phyloP scores from a whole-genome alignment of 192 early-diverging fungal genomes.

The Podila epicladia region DNA sequence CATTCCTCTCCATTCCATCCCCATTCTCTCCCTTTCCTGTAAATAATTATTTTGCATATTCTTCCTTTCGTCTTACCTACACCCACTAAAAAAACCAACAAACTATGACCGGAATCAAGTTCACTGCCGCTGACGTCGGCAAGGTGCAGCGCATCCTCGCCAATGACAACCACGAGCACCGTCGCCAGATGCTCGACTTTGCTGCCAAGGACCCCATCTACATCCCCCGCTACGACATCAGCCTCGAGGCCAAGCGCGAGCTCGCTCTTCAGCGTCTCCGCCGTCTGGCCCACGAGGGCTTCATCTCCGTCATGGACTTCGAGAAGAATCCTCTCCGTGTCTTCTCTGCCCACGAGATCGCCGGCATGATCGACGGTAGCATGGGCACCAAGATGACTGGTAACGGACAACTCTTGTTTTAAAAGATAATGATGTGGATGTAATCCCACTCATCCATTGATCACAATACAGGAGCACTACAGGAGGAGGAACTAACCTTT shows the following conservation, averaged over 20 bases:
- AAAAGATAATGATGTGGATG: no score
- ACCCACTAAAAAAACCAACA: no score
- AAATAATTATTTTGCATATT: constrained; percentile 1
- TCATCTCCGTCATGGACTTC: constrained; percentile 75
- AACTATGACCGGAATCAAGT: constrained; percentile 10
- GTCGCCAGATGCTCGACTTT: constrained; percentile 59
- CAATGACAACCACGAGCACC: constrained; percentile 66
- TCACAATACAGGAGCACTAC: no score
- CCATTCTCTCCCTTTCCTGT: background rate
- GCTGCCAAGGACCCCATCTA: constrained; percentile 62
- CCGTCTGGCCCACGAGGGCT: constrained; percentile 59
- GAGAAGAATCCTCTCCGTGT: constrained; percentile 75
- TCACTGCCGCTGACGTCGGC: constrained; percentile 43
- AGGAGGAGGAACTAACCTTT: background rate
- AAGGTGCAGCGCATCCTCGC: constrained; percentile 50
- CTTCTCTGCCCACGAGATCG: constrained; percentile 77
- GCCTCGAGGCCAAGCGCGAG: constrained; percentile 69
- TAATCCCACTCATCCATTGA: no score
- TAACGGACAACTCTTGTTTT: background rate
- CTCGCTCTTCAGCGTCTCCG: constrained; percentile 67
- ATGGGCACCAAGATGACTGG: constrained; percentile 73
- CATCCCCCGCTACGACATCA: constrained; percentile 72
- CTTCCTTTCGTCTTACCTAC: background rate
- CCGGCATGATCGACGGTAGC: constrained; percentile 77
- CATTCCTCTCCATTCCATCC: background rate